Evolutionary conservation across 352 stramenopile species (phyloP).

Genomic region (Globisporangium orthogonon): DNA sequence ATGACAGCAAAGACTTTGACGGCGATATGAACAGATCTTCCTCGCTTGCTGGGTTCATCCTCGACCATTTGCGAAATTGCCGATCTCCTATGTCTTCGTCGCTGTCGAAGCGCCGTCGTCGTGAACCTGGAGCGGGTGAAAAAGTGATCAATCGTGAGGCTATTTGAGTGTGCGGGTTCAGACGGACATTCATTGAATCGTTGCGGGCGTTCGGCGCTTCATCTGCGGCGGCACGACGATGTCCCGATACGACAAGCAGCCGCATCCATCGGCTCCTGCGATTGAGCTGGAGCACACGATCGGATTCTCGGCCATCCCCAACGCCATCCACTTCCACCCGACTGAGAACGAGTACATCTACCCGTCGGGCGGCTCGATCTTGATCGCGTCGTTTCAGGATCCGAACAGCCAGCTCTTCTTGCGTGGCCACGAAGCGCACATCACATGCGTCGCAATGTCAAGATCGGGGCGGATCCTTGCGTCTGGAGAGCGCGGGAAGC

Average conservation of each 20-base stretch:
- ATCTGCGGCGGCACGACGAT: background rate
- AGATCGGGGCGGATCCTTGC: constrained; percentile 71
- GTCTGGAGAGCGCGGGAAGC: constrained; percentile 73
- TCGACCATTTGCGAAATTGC: too few species aligned
- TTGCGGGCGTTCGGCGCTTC: constrained; percentile 10
- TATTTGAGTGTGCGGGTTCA: too few species aligned
- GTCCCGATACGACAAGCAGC: background rate
- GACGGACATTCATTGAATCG: too few species aligned
- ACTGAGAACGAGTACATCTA: constrained; percentile 81
- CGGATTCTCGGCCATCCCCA: constrained; percentile 75
- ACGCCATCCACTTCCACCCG: constrained; percentile 86
- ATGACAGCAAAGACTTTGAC: too few species aligned
- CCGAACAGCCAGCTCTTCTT: constrained; percentile 81
- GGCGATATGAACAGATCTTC: too few species aligned
- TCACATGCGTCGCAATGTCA: constrained; percentile 80
- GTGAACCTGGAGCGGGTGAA: too few species aligned
- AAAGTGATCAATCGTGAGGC: background rate
- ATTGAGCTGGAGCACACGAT: constrained; percentile 94
- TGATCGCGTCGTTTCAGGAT: constrained; percentile 70
- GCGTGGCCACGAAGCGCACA: constrained; percentile 73
- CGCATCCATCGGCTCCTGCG: constrained; percentile 5
- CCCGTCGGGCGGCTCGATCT: constrained; percentile 79
- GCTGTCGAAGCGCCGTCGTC: too few species aligned
- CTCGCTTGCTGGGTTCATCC: too few species aligned
- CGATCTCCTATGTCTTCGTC: too few species aligned